Evolutionary conservation across 495 filamentous ascomycete species (phyloP).

Genomic region (Talaromyces trachyspermus): DNA sequence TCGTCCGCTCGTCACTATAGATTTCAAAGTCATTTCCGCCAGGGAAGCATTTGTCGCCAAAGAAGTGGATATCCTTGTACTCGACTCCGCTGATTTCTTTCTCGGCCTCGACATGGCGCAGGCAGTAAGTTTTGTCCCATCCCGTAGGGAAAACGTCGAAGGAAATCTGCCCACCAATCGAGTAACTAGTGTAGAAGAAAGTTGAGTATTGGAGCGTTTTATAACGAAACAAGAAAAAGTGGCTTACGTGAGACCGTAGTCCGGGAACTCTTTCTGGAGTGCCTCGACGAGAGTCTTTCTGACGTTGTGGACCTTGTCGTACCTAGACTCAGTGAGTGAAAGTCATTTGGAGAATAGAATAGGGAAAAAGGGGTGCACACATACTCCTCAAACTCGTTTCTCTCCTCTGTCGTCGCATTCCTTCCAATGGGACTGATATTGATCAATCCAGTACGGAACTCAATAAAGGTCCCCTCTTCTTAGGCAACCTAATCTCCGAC

Average conservation of each 20-base stretch:
- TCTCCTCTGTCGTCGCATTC: constrained; percentile 75
- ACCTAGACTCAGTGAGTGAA: constrained; percentile 31
- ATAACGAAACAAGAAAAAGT: too few relatives aligned
- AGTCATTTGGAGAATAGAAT: background rate
- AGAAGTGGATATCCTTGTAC: constrained; percentile 92
- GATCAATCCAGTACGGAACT: constrained; percentile 96
- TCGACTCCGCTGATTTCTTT: constrained; percentile 63
- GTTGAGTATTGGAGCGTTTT: too few relatives aligned
- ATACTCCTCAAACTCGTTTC: constrained; percentile 62
- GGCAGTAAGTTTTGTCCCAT: constrained; percentile 99
- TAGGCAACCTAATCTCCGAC: constrained; percentile 72
- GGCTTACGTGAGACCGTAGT: constrained; percentile 77
- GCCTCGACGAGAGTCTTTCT: constrained; percentile 62
- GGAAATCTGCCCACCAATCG: constrained; percentile 92
- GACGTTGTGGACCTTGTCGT: constrained; percentile 68
- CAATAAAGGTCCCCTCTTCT: constrained; percentile 95
- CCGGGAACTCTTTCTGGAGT: constrained; percentile 71
- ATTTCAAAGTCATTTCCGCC: constrained; percentile 98
- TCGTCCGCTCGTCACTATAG: constrained; percentile 67
- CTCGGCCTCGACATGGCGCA: constrained; percentile 79
- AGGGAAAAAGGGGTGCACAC: constrained; percentile 12
- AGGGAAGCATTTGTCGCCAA: constrained; percentile 84
- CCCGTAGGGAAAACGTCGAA: constrained; percentile 96
- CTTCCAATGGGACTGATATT: constrained; percentile 90
- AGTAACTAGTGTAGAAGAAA: constrained; percentile 59